Evolutionary conservation across 495 filamentous ascomycete genomes (phyloP), one percentile per base, ranked within the genome.

Genomic region (Xylaria cubensis): DNA sequence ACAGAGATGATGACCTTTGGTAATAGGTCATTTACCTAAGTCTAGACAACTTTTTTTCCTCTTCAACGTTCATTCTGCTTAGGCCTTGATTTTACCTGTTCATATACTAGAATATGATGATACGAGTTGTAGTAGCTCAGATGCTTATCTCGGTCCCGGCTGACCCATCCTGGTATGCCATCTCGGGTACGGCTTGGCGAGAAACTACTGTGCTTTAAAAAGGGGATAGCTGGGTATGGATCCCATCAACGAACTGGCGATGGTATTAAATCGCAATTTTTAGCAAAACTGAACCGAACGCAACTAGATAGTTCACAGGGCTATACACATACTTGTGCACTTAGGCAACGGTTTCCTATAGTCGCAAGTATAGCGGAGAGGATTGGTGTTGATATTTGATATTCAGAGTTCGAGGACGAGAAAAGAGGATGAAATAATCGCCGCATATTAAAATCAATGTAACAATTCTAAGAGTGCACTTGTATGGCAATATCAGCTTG

Each of bases 101-200:
- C 2, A 29, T 2, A 29, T 29, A 29, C 26, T 26, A 26, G 21
- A 53, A 26, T 56, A 56, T 56, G 53, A 56, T 56, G 53, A 32
- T 32, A 56, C 29, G 29, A 29, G 3, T 4, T 55, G 24, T 53
- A 9, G n/a, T 26, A 53, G 50, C 19, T 50, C 0, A 24, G 50
- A 24, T 53, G 7, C 24, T 55, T 29, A 55, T 29, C 51, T 55
- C 26, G 51, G 12, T 29, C 24, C 10, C 8, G 8, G 26, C 24
- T 29, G 50, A 24, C 21, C 21, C 12, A 51, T 24, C 50, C 50
- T 24, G 50, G 50, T 24, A 51, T 51, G n/a, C 21, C 51, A 55
- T 55, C 51, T 29, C 53, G 53, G 53, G 53, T 32, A 55, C 15
- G 53, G 53, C 53, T 56, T 56, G 29, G 53, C 51, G 51, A 24